Conservation (phyloP, 768 basidiomycete species). For the Tulasnella sp. region DNA sequence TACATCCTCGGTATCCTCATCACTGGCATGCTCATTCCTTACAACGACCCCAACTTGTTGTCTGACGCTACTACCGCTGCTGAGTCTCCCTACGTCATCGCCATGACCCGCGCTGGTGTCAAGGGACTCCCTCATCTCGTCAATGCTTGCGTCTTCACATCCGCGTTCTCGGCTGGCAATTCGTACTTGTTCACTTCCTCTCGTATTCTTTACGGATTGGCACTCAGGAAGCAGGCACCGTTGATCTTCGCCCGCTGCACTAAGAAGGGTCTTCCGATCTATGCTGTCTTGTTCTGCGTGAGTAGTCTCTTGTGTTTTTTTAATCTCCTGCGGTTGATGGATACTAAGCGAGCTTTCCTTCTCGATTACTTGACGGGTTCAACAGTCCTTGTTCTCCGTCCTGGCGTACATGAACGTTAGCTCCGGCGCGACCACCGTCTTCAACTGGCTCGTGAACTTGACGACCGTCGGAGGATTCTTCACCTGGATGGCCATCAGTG, state of each 20-base stretch:
- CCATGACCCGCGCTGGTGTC: constrained; percentile 60
- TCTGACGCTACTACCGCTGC: constrained; percentile 49
- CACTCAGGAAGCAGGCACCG: constrained; percentile 33
- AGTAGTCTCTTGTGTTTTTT: background rate
- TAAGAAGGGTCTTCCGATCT: constrained; percentile 40
- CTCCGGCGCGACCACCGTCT: constrained; percentile 23
- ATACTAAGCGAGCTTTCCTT: background rate
- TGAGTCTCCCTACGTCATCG: constrained; percentile 76
- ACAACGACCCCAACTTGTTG: constrained; percentile 36
- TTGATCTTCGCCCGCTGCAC: constrained; percentile 38
- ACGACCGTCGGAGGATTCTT: constrained; percentile 58
- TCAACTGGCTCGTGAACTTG: constrained; percentile 33
- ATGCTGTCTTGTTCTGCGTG: constrained; percentile 26
- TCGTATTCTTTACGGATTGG: constrained; percentile 30
- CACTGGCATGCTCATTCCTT: constrained; percentile 67
- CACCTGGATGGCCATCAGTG: constrained; percentile 49
- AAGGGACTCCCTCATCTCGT: constrained; percentile 53
- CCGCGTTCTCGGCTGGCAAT: constrained; percentile 24
- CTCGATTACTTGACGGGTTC: no score
- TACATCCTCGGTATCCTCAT: constrained; percentile 65
- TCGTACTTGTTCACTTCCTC: constrained; percentile 17
- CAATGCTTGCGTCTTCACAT: constrained; percentile 54
- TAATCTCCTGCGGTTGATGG: constrained; percentile 7
- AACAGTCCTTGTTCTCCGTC: constrained; percentile 32
- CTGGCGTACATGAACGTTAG: constrained; percentile 57